A percentile compares a stretch with the other conserved stretches of the same genome.
These are phyloP conservation scores for Stephanodiscus triporus DNA, from an alignment of 108 stramenopile species.

Conservation along the genomic window DNA sequence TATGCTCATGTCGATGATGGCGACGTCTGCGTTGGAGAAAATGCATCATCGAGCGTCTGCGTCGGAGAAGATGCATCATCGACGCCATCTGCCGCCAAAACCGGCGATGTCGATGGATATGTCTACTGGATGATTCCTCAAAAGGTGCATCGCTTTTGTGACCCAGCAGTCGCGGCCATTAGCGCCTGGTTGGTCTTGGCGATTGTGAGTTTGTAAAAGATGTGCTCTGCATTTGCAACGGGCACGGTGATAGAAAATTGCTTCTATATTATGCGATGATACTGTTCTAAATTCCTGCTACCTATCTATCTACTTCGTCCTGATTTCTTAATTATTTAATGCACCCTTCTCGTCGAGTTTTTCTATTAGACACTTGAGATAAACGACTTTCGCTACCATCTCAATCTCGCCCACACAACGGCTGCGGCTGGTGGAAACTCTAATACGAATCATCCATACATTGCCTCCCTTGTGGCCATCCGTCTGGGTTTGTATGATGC, in stretches of 20 bases:
- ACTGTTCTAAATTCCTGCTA: background rate
- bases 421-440: too few species aligned
- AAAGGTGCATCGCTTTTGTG: background rate
- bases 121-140: too few species aligned
- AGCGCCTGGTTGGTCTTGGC: constrained; percentile 13
- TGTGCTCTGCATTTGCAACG: too few species aligned
- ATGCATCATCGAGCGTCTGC: too few species aligned
- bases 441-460: background rate
- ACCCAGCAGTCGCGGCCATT: constrained; percentile 6
- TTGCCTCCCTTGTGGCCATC: constrained; percentile 1
- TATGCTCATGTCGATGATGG: too few species aligned
- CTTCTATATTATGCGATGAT: background rate
- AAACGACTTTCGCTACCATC: constrained; percentile 5
- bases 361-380: background rate
- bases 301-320: background rate
- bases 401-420: background rate
- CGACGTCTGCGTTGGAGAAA: too few species aligned
- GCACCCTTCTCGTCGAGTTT: background rate
- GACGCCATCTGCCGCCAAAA: too few species aligned
- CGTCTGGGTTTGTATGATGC: background rate
- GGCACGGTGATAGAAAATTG: too few species aligned
- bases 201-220: constrained; percentile 1
- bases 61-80: too few species aligned
- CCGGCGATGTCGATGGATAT: too few species aligned
- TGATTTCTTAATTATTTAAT: background rate